A percentile compares a stretch with the other conserved stretches of the same genome.
phyloP scores from a whole-genome alignment of 169 alveolate genomes.

The Neospora caninum region DNA sequence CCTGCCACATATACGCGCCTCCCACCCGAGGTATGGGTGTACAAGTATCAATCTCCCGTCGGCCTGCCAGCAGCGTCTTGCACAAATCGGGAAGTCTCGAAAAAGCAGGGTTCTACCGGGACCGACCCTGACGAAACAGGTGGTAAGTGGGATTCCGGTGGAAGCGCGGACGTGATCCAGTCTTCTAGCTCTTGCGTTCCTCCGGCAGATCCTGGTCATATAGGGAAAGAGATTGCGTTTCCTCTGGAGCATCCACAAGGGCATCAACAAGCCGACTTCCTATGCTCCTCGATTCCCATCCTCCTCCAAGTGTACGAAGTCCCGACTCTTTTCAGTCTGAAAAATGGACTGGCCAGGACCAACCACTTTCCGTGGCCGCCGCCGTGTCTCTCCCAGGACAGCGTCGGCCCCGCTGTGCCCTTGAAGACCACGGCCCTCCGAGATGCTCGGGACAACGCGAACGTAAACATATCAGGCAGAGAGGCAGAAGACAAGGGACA shows the following conservation, averaged over 20 bases:
- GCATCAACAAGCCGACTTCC: constrained; percentile 25
- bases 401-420: no score
- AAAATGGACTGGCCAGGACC: not conserved
- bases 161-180: not conserved
- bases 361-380: not conserved
- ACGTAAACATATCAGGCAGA: no score
- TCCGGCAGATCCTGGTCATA: not conserved
- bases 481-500: no score
- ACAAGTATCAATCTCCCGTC: not conserved
- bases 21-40: constrained; percentile 34
- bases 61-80: not conserved
- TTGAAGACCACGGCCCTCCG: no score
- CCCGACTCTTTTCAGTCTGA: constrained; percentile 16
- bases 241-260: constrained; percentile 28
- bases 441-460: no score
- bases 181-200: not conserved
- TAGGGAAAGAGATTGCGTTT: not conserved
- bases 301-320: not conserved
- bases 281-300: constrained; percentile 3
- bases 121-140: not conserved
- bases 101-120: not conserved
- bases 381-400: no score
- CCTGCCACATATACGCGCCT: constrained; percentile 36
- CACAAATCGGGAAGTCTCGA: not conserved
- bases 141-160: not conserved